Percentiles rank a stretch among this genome's conserved stretches.
Conservation (phyloP, 108 stramenopile species). For the Bacterosira constricta region DNA sequence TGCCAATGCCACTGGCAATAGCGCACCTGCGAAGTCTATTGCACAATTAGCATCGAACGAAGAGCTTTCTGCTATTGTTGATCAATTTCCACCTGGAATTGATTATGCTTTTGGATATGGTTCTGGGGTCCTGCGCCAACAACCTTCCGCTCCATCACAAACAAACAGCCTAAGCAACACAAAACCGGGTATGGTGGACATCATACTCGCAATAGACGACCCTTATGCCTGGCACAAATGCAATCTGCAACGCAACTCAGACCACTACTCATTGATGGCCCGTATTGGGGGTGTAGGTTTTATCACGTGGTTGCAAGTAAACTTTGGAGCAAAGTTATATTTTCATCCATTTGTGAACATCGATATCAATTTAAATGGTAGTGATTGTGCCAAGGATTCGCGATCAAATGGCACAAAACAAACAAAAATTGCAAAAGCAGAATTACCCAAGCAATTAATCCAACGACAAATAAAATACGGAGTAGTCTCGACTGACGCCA, state of each 20-base stretch:
- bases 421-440: neutral
- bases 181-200: constrained; percentile 68
- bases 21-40: no score
- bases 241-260: constrained; percentile 60
- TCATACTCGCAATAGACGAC: constrained; percentile 72
- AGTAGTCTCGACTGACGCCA: constrained; percentile 61
- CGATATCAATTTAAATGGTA: neutral
- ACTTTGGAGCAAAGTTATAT: constrained; percentile 51
- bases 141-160: constrained; percentile 20
- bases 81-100: constrained; percentile 59
- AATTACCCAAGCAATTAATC: neutral
- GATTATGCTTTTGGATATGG: constrained; percentile 85
- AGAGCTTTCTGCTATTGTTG: constrained; percentile 43
- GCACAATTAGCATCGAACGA: constrained; percentile 42
- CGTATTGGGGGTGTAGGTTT: constrained; percentile 36
- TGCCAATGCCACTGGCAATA: no score
- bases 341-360: constrained; percentile 60
- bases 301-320: constrained; percentile 34
- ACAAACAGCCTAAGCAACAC: no score
- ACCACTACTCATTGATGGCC: constrained; percentile 64
- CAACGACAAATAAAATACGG: constrained; percentile 76
- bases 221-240: constrained; percentile 61
- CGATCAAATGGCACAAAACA: neutral
- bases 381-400: neutral
- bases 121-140: constrained; percentile 82